These are phyloP conservation scores for Zymoseptoria brevis DNA, from an alignment of 2,329 filamentous ascomycete genomes.

Conservation along the genomic window DNA sequence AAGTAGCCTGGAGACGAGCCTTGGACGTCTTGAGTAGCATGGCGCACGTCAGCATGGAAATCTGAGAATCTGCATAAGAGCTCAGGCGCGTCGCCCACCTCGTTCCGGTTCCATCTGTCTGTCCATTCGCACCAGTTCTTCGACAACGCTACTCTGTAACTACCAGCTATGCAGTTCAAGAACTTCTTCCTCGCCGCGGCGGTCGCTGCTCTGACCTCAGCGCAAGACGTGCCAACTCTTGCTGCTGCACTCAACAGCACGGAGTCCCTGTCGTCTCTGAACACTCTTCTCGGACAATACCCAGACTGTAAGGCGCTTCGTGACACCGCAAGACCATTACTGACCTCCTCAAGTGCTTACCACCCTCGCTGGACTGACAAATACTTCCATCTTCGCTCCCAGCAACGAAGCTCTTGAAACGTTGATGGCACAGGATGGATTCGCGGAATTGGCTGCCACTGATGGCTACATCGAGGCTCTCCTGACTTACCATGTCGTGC, in stretches of 20 bases:
- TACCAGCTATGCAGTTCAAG: slow-evolving; percentile 33
- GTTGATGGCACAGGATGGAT: slow-evolving; percentile 18
- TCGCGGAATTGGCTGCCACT: slow-evolving; percentile 31
- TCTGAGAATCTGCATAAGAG: neutral
- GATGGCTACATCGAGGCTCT: slow-evolving; percentile 37
- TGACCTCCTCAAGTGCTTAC: slow-evolving; percentile 21
- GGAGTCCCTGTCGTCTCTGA: slow-evolving; percentile 10
- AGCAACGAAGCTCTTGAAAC: slow-evolving; percentile 43
- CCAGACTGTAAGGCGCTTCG: slow-evolving; percentile 9
- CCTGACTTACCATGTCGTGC: slow-evolving; percentile 52
- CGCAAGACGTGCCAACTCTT: slow-evolving; percentile 30
- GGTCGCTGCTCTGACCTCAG: slow-evolving; percentile 28
- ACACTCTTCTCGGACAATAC: slow-evolving; percentile 7
- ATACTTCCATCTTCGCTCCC: slow-evolving; percentile 53
- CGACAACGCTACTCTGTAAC: neutral
- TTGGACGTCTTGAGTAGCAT: slow-evolving; percentile 1
- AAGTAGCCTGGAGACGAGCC: neutral
- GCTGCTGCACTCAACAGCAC: slow-evolving; percentile 29
- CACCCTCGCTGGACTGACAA: slow-evolving; percentile 30
- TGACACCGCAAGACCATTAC: neutral
- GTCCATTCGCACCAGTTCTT: neutral
- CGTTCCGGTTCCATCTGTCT: neutral
- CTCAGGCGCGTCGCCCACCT: neutral
- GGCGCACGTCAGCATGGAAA: slow-evolving; percentile 12
- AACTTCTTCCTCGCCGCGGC: slow-evolving; percentile 31